Base-by-base conservation (phyloP, 176 grass and related monocot species). In the Ampelocalamus luodianensis region DNA sequence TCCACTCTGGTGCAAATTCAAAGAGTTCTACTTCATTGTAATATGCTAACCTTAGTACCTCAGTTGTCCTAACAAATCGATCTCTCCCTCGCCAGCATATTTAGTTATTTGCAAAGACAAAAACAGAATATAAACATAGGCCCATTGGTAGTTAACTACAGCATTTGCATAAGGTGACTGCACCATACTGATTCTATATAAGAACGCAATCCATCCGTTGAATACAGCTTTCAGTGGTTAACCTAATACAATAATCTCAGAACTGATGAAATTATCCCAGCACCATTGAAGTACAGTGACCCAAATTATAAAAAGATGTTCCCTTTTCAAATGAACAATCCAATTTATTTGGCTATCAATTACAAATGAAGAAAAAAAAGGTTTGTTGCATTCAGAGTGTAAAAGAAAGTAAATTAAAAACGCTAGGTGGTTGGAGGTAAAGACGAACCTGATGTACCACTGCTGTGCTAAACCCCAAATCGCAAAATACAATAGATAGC, bases 381-480 rank as follows among this genome's bases (percentile, higher is more conserved):
- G 7, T 54, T 14, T 54, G 43, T 68, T 77, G 44, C 34, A 84
- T 76, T 65, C 37, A 56, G 15, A 76, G 53, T 20, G 3, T 69
- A 22, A 16, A n/a, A 55, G 23, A 5, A 75, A 55, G 12, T 73
- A 80, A 27, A 60, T 18, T 10, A 50, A 37, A 71, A 90, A 83
- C 74, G n/a, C 13, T 62, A 73, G 45, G 51, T 27, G 29, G 69
- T 50, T 37, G 12, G 60, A 50, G n/a, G 20, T 37, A 72, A 87
- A 60, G 4, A 72, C 76, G 9, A 64, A 95, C 96, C 93, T 98
- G 96, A 85, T 98, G 93, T 73, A 93, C 89, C 56, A 98, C 96
- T 69, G 91, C 96, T 72, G 88, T 89, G 83, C 86, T 93, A 80
- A 98, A 98, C 58, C 87, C 87, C 87, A 98, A 88, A 79, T 95